Evolutionary conservation across 2,329 filamentous ascomycete genomes (phyloP), one percentile per base, ranked within the genome.

Genomic region (Colletotrichum gigasporum): DNA sequence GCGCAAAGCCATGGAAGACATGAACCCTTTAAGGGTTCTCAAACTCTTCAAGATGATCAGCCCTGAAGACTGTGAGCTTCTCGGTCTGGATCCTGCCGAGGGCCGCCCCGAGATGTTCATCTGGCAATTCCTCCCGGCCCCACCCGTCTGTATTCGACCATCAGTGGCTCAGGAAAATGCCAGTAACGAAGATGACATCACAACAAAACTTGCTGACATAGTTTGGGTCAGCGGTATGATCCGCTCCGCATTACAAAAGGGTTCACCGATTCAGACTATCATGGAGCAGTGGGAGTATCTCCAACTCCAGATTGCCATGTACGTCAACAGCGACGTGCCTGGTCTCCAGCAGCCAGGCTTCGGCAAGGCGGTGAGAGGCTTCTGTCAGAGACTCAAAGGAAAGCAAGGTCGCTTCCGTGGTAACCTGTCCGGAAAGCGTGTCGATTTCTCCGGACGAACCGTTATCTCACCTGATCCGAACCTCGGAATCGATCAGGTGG

Each of bases 211-310:
- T n/a, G 92, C 94, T 28, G 95, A 99, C 74, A 98, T 99, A 68
- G 91, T 97, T 9, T 93, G 96, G 71, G 93, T 96, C 68, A 97
- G 94, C 73, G 91, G 91, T 57, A 88, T 96, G 70, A 93, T 99
- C 67, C 90, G 91, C 51, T 91, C 92, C 20, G 93, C 93, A 0
- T 78, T 98, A 14, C 85, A 91, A 65, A 94, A 93, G 69, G 95
- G 95, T 9, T 92, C 94, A 12, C 89, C 93, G 0, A 86, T 99
- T 2, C 88, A 91, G 69, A 96, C 93, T 1, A 92, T 98, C 60
- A 96, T 98, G 90, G 96, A 99, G 75, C 94, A 97, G 71, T 99
- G 96, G 96, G 96, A 99, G 74, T 98, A 95, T 72, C 82, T 99
- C 65, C 95, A 98, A 73, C 85, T 97, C 8, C 94, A 98, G 73